A percentile compares a stretch with the other conserved stretches of the same genome.
Evolutionary conservation across 768 basidiomycete genomes (phyloP).

Genomic region (Harrya chromipes): DNA sequence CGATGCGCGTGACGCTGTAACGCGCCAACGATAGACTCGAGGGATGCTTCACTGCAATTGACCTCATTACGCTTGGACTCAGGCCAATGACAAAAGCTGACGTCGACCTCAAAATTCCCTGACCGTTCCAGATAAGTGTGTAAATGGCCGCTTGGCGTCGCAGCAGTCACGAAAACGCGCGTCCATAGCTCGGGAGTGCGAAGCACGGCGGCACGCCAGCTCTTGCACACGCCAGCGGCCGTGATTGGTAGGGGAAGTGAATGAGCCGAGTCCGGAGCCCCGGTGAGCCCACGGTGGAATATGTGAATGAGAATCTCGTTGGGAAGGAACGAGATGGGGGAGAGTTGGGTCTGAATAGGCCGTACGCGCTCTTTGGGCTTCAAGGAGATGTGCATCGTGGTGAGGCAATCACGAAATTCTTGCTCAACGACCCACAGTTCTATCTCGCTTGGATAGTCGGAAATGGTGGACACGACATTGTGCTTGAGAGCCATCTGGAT

Average conservation of each 20-base stretch:
- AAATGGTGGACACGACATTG: neutral
- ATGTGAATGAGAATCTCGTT: conserved; percentile 16
- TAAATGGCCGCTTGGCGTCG: conserved; percentile 3
- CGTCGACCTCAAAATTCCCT: conserved; percentile 3
- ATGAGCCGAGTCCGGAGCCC: neutral
- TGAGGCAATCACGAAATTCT: neutral
- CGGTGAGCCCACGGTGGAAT: conserved; percentile 7
- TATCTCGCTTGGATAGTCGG: neutral
- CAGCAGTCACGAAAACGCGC: conserved; percentile 14
- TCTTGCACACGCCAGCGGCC: conserved; percentile 13
- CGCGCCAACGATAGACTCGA: neutral
- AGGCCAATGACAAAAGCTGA: conserved; percentile 15
- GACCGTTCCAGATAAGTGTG: conserved; percentile 9
- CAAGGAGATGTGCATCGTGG: neutral
- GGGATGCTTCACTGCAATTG: neutral
- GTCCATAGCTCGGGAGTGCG: conserved; percentile 9
- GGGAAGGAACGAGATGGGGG: conserved; percentile 18
- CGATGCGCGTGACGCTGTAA: conserved; percentile 4
- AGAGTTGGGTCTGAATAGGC: conserved; percentile 11
- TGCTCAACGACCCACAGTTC: neutral
- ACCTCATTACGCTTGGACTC: neutral
- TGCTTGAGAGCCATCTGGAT: conserved; percentile 2
- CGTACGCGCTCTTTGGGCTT: neutral
- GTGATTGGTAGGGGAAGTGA: conserved; percentile 1
- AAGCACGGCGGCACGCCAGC: conserved; percentile 8